These are phyloP conservation scores for Arthrobotrys sphaeroides DNA, from an alignment of 2,329 filamentous ascomycete genomes.

Conservation along the genomic window DNA sequence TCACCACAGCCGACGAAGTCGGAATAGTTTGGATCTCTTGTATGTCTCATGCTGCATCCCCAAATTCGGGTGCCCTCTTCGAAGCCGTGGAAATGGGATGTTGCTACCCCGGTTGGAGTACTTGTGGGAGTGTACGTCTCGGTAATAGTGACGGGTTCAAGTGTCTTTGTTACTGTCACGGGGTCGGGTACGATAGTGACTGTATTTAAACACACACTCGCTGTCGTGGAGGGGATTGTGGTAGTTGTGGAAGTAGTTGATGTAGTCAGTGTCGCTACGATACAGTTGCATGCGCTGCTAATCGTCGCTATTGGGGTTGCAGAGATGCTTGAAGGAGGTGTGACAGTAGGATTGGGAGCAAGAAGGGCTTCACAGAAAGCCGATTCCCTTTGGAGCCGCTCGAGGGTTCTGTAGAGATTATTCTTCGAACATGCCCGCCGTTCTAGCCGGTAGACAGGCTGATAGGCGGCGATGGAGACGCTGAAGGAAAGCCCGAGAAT, in stretches of 20 bases:
- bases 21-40: background rate
- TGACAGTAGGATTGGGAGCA: slow-evolving; percentile 27
- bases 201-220: background rate
- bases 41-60: slow-evolving; percentile 12
- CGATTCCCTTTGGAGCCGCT: slow-evolving; percentile 38
- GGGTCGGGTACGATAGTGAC: background rate
- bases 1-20: slow-evolving; percentile 7
- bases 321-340: slow-evolving; percentile 23
- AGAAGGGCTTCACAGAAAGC: slow-evolving; percentile 30
- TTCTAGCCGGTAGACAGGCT: background rate
- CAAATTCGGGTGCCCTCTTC: background rate
- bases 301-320: slow-evolving; percentile 36
- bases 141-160: slow-evolving; percentile 3
- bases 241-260: slow-evolving; percentile 4
- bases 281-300: slow-evolving; percentile 37
- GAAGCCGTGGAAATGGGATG: background rate
- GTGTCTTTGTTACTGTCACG: slow-evolving; percentile 12
- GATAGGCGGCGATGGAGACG: background rate
- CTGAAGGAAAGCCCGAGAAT: slow-evolving; percentile 4
- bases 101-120: background rate
- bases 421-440: slow-evolving; percentile 16
- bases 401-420: slow-evolving; percentile 34
- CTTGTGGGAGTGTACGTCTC: slow-evolving; percentile 12
- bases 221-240: background rate
- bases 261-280: slow-evolving; percentile 5